These are phyloP conservation scores for Akanthomyces uredinophilus DNA, from an alignment of 2,329 filamentous ascomycete species.

Conservation along the genomic window DNA sequence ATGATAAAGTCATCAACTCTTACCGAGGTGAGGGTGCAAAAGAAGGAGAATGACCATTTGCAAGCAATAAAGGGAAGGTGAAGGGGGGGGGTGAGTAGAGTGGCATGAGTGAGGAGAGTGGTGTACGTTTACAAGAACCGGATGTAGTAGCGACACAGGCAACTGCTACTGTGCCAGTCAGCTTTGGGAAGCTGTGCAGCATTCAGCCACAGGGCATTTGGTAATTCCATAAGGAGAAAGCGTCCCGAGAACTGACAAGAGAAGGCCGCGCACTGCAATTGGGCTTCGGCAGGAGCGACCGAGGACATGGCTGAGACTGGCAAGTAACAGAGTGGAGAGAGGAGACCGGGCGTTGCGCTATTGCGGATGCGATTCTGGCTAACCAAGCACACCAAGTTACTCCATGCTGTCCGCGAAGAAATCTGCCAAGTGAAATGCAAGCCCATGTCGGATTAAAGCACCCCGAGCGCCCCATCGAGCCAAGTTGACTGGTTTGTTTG, in stretches of 20 bases:
- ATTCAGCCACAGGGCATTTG: not conserved
- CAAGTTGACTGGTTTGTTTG: not conserved
- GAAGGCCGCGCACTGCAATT: not conserved
- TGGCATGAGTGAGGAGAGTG: not conserved
- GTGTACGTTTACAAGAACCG: not conserved
- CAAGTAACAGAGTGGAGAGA: slow-evolving; percentile 5
- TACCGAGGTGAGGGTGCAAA: not conserved
- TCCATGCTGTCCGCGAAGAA: not conserved
- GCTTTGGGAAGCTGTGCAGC: not conserved
- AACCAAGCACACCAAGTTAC: too few relatives aligned
- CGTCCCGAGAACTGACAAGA: not conserved
- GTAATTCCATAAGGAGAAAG: not conserved
- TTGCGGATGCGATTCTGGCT: slow-evolving; percentile 8
- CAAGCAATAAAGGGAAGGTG: not conserved
- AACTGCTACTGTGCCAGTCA: not conserved
- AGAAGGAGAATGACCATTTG: not conserved
- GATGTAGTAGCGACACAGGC: not conserved
- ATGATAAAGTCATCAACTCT: not conserved
- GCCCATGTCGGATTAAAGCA: not conserved
- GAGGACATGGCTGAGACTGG: slow-evolving; percentile 5
- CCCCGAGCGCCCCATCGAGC: not conserved
- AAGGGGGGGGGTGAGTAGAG: not conserved
- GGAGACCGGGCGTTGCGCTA: slow-evolving; percentile 2
- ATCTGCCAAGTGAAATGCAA: not conserved
- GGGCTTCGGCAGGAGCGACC: slow-evolving; percentile 8